phyloP scores from a whole-genome alignment of 805 yeast genomes.

The Ogataea neopini region DNA sequence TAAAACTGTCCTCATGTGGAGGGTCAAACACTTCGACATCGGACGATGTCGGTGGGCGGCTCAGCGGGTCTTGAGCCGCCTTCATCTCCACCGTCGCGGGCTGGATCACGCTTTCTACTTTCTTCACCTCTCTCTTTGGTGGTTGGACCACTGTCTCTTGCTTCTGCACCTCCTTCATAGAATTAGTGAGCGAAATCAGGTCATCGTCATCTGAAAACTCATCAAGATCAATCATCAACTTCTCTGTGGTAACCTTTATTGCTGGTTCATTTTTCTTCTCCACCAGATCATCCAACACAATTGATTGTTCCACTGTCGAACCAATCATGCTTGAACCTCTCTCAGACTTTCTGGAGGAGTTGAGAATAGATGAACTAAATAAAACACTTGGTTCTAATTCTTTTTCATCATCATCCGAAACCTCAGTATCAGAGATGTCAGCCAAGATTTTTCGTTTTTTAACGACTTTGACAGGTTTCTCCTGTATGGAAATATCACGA shows the following conservation, averaged over 20 bases:
- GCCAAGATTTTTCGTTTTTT: conserved; percentile 15
- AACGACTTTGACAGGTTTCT: conserved; percentile 4
- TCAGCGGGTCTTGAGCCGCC: too few species aligned
- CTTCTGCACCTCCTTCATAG: not conserved
- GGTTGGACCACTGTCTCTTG: too few species aligned
- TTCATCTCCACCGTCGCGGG: too few species aligned
- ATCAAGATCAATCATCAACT: conserved; percentile 18
- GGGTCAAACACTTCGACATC: conserved; percentile 10
- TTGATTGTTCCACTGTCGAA: conserved; percentile 15
- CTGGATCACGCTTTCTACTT: too few species aligned
- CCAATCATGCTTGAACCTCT: conserved; percentile 12
- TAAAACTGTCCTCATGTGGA: conserved; percentile 13
- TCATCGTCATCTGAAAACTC: conserved; percentile 21
- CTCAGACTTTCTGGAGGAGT: conserved; percentile 9
- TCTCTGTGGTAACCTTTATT: not conserved
- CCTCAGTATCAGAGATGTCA: conserved; percentile 18
- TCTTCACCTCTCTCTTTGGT: too few species aligned
- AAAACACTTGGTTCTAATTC: conserved; percentile 22
- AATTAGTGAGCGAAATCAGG: conserved; percentile 6
- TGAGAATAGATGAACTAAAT: conserved; percentile 15
- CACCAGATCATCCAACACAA: conserved; percentile 9
- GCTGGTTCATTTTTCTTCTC: not conserved
- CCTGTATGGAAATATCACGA: conserved; percentile 10
- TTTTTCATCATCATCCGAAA: conserved; percentile 17
- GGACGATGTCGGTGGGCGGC: conserved; percentile 14